phyloP scores from a whole-genome alignment of 257 asterid species.

The Solanum bulbocastanum region DNA sequence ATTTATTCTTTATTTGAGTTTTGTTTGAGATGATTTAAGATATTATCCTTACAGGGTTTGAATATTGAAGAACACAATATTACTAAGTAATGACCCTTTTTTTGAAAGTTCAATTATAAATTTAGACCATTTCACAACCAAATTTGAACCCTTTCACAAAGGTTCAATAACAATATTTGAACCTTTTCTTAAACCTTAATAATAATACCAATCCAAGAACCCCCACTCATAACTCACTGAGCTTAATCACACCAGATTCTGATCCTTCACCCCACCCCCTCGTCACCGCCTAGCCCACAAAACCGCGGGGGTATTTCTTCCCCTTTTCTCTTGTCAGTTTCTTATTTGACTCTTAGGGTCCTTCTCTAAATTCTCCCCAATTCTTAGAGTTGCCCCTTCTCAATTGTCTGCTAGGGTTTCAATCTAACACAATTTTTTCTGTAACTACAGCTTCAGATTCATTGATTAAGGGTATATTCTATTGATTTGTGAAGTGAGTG shows the following conservation, averaged over 20 bases:
- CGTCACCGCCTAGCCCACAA: neutral
- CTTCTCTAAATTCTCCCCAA: neutral
- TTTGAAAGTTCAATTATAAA: neutral
- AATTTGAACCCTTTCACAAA: neutral
- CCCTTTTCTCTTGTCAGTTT: neutral
- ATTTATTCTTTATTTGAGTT: too few relatives aligned
- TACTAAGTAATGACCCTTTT: neutral
- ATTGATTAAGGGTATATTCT: neutral
- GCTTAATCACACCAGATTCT: neutral
- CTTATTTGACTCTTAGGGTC: neutral
- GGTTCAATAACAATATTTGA: neutral
- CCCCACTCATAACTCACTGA: neutral
- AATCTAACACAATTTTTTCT: neutral
- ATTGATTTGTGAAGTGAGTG: neutral
- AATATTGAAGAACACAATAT: too few relatives aligned
- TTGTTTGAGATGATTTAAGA: too few relatives aligned
- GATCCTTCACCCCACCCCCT: neutral
- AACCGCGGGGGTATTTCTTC: neutral
- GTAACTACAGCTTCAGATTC: neutral
- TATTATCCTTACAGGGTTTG: too few relatives aligned
- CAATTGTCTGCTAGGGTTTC: neutral
- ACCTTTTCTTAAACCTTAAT: neutral
- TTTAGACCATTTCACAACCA: neutral
- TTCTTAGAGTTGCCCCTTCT: neutral
- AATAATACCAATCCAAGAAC: neutral